Base-by-base conservation (phyloP, 345 rosid species). In the Salix suchowensis region DNA sequence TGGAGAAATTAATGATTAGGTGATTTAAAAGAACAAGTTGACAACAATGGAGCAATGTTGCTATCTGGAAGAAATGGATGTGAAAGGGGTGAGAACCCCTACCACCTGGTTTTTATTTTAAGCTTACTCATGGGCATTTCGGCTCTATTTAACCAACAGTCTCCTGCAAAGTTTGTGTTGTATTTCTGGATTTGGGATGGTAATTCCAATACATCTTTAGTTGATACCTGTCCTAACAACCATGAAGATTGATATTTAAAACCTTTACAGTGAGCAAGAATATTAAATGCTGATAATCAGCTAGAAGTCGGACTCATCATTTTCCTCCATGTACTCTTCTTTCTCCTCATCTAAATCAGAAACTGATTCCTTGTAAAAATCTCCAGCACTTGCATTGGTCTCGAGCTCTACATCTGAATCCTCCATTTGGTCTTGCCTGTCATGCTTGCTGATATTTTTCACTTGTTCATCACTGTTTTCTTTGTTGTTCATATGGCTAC, bases 271-370 rank as follows among this genome's bases (percentile, higher is more conserved):
- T 65, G 69, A 60, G 68, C 65, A 36, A 24, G 14, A 62, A 3
- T 36, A 32, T 42, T 16, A 26, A 70, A 14, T 32, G 70, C 50
- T 24, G 44, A 13, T 60, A 58, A 34, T 61, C 65, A 44, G 48
- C 81, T 85, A 85, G 77, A 87, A 87, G 77, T 74, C 82, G 1
- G 82, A 71, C 44, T 80, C 85, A 2, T 86, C 79, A 23, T 64
- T 84, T 70, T 75, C 83, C 42, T 76, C 85, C 65, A 68, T 81
- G 71, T 80, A 30, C 69, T 78, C 82, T 39, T 76, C 82, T 50
- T 72, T 40, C 30, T 68, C 78, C 67, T 83, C 85, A 55, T 80
- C 83, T 1, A 74, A 72, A 40, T 72, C 77, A 28, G 82, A 73
- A 58, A 32, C n/a, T 10, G 61, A 48, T 64, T 82, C 69, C 68